phyloP scores from a whole-genome alignment of 1,139 yeast genomes.

The Yamadazyma mexicana region DNA sequence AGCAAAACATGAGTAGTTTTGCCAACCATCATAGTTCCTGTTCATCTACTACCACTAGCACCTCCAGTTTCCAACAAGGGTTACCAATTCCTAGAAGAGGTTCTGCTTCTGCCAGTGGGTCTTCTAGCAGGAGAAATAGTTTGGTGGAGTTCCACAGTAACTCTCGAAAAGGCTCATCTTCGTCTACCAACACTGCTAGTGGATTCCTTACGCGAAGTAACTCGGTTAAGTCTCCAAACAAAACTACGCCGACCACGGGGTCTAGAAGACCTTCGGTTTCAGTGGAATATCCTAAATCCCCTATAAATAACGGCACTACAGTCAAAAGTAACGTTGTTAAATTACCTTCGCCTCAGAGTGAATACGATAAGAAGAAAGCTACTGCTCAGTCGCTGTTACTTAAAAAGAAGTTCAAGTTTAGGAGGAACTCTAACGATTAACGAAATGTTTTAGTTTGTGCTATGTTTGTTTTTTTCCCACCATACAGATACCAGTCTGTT shows the following conservation, averaged over 20 bases:
- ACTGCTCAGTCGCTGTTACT: slow-evolving; percentile 10
- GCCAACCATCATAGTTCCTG: slow-evolving; percentile 4
- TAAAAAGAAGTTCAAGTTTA: slow-evolving; percentile 25
- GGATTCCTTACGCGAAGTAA: slow-evolving; percentile 3
- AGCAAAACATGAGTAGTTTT: slow-evolving; percentile 11
- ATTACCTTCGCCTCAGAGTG: slow-evolving; percentile 18
- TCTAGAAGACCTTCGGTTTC: slow-evolving; percentile 10
- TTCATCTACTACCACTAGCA: not conserved
- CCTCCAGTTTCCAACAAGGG: slow-evolving; percentile 6
- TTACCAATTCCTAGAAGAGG: slow-evolving; percentile 8
- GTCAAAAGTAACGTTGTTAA: slow-evolving; percentile 11
- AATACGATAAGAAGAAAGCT: slow-evolving; percentile 13
- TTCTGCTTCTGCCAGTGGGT: slow-evolving; percentile 2
- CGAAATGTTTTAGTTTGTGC: slow-evolving; percentile 1
- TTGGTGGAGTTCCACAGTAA: slow-evolving; percentile 6
- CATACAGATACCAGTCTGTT: too few relatives aligned
- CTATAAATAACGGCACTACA: slow-evolving; percentile 13
- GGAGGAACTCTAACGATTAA: slow-evolving; percentile 25
- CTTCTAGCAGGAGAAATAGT: slow-evolving; percentile 9
- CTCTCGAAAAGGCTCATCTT: slow-evolving; percentile 11
- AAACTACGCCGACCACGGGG: slow-evolving; percentile 4
- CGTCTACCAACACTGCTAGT: slow-evolving; percentile 4
- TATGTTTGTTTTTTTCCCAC: too few relatives aligned
- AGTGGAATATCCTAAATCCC: slow-evolving; percentile 18
- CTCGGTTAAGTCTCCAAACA: slow-evolving; percentile 3